Base-by-base conservation (phyloP, 305 asterid genomes). In the Coffea humblotiana region DNA sequence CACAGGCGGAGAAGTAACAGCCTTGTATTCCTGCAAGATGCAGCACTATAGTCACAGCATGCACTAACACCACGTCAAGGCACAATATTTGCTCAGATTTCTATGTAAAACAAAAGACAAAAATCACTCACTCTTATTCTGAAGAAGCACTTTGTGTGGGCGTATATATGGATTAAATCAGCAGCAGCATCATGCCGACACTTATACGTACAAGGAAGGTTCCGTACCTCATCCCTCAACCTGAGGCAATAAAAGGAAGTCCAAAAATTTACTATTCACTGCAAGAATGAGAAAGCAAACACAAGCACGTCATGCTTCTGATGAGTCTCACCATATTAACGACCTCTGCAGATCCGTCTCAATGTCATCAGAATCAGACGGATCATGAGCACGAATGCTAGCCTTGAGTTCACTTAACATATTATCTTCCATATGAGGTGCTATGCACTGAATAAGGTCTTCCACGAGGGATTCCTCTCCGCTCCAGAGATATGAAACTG, bases 131-230 rank as follows among this genome's bases (percentile, higher is more conserved):
- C 99, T 85, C 90, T 87, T 80, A 96, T 85, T 87, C 89, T 90
- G 83, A 94, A 87, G 83, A 92, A 90, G 72, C 78, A 87, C 84
- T 96, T 93, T 68, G 99, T 96, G 88, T 93, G 82, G 84, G 99
- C 99, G 83, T 92, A 92, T 84, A 91, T 74, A 82, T 96, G 98
- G 83, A 96, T 92, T 92, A 96, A 90, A 92, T 96, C 99, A 86
- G 98, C 98, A 84, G 98, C 98, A 72, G 99, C 99, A 85, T 96
- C 99, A 70, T 94, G 93, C 78, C 99, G 93, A 83, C 96, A 91
- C 82, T 93, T 94, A 84, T 90, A 89, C 7, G 94, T 85, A 89
- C 98, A 96, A 56, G 95, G 90, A 87, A 96, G 96, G 85, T 92
- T 89, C 77, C 98, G 97, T 74, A 96, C 90, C 94, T 94, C 98